Conservation (phyloP, 257 asterid genomes). For the Solanum neorickii region DNA sequence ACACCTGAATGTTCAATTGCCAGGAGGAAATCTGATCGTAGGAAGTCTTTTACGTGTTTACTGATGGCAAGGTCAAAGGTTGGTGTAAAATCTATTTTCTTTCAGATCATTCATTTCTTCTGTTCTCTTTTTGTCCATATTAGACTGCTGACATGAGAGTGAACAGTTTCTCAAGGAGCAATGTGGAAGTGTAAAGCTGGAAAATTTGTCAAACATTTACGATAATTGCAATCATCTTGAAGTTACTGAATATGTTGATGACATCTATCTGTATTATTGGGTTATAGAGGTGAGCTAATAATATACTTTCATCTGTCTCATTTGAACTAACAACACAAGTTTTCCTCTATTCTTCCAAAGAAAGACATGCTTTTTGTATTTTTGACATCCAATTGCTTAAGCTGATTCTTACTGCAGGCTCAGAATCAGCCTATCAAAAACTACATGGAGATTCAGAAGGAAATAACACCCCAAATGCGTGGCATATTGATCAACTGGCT, state of each 20-base stretch:
- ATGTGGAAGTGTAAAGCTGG: slow-evolving; percentile 20
- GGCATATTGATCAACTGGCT: slow-evolving; percentile 94
- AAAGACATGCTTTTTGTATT: neutral
- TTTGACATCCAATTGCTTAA: neutral
- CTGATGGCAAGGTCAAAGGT: slow-evolving; percentile 74
- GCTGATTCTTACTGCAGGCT: slow-evolving; percentile 27
- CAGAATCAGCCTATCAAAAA: slow-evolving; percentile 44
- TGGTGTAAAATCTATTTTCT: neutral
- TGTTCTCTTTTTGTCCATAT: neutral
- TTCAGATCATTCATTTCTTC: neutral
- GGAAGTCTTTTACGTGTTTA: slow-evolving; percentile 64
- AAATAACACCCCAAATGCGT: slow-evolving; percentile 82
- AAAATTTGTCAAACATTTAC: slow-evolving; percentile 56
- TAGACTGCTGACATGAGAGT: neutral
- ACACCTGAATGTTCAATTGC: slow-evolving; percentile 4
- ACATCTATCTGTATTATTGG: slow-evolving; percentile 89
- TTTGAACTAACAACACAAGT: neutral
- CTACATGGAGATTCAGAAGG: slow-evolving; percentile 49
- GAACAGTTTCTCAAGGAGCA: slow-evolving; percentile 34
- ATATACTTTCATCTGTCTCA: neutral
- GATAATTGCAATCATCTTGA: slow-evolving; percentile 83
- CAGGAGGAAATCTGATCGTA: slow-evolving; percentile 49
- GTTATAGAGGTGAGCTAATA: slow-evolving; percentile 65
- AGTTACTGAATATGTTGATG: slow-evolving; percentile 82
- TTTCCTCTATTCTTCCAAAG: neutral